Evolutionary conservation across 140 eudicot genomes (phyloP).

Genomic region (Cichorium intybus): DNA sequence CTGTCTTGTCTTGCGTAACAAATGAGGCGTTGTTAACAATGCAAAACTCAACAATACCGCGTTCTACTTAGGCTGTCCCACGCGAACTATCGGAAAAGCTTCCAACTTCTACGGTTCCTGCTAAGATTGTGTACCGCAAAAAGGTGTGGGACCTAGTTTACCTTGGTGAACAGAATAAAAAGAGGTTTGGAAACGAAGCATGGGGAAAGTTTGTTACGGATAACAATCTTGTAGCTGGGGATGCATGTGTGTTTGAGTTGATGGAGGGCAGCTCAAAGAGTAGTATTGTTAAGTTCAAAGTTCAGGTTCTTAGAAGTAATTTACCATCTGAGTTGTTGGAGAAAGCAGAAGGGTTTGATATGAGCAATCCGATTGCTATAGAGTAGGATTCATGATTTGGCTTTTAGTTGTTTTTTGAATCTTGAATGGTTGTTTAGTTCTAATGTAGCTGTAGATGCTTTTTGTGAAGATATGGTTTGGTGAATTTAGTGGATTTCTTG

Average conservation of each 20-base stretch:
- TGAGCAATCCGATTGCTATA: background rate
- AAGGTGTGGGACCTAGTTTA: conserved; percentile 13
- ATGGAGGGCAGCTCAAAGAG: background rate
- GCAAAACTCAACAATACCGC: background rate
- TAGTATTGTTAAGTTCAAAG: conserved; percentile 4
- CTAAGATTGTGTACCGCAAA: background rate
- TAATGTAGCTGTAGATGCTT: background rate
- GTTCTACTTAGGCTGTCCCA: background rate
- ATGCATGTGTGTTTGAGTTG: conserved; percentile 21
- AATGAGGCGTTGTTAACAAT: too few species aligned
- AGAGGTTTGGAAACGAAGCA: background rate
- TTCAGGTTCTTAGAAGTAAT: conserved; percentile 13
- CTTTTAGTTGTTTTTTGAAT: background rate
- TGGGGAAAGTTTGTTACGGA: conserved; percentile 14
- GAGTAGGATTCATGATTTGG: background rate
- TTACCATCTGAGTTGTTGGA: conserved; percentile 12
- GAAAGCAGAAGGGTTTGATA: background rate
- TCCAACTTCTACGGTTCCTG: conserved; percentile 11
- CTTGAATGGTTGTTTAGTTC: background rate
- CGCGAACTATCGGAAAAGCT: conserved; percentile 1
- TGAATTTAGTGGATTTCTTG: background rate
- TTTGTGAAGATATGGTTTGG: background rate
- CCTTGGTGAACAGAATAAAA: background rate
- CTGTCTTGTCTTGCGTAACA: too few species aligned
- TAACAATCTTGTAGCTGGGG: background rate